Evolutionary conservation across 2,329 filamentous ascomycete genomes (phyloP).

Genomic region (Amesomyces nigricolor): DNA sequence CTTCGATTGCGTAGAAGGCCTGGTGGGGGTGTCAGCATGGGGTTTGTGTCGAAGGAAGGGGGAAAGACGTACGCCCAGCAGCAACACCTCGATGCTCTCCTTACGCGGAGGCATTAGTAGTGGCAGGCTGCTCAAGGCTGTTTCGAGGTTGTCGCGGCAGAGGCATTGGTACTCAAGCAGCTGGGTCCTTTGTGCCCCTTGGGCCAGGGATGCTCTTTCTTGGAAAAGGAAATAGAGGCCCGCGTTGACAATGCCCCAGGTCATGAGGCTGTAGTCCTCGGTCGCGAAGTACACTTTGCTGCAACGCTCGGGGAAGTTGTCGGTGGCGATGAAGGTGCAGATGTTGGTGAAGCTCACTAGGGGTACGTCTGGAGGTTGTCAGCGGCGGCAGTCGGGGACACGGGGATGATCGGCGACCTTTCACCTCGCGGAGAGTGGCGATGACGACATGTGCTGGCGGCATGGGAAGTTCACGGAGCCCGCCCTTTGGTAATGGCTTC

Average conservation of each 20-base stretch:
- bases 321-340: constrained; percentile 44
- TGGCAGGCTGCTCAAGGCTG: constrained; percentile 45
- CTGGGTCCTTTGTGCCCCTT: constrained; percentile 27
- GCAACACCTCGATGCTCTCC: constrained; percentile 52
- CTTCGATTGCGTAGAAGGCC: constrained; percentile 57
- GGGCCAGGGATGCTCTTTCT: constrained; percentile 39
- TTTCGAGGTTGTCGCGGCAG: constrained; percentile 46
- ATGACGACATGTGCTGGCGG: constrained; percentile 49
- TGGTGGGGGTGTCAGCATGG: constrained; percentile 27
- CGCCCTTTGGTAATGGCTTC: constrained; percentile 40
- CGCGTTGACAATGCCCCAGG: constrained; percentile 46
- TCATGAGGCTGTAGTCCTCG: constrained; percentile 45
- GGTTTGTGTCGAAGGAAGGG: background rate
- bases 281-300: constrained; percentile 47
- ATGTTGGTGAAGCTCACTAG: constrained; percentile 47
- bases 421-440: constrained; percentile 43
- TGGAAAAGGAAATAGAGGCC: constrained; percentile 47
- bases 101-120: constrained; percentile 51
- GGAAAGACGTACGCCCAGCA: constrained; percentile 46
- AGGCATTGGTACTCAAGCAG: constrained; percentile 35
- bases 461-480: constrained; percentile 48
- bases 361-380: constrained; percentile 34
- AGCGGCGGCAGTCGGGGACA: background rate
- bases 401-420: constrained; percentile 29
- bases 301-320: constrained; percentile 46